Percentiles rank a stretch among this genome's conserved stretches.
phyloP scores from a whole-genome alignment of 2,329 filamentous ascomycete genomes.

The Diaporthe destruens region DNA sequence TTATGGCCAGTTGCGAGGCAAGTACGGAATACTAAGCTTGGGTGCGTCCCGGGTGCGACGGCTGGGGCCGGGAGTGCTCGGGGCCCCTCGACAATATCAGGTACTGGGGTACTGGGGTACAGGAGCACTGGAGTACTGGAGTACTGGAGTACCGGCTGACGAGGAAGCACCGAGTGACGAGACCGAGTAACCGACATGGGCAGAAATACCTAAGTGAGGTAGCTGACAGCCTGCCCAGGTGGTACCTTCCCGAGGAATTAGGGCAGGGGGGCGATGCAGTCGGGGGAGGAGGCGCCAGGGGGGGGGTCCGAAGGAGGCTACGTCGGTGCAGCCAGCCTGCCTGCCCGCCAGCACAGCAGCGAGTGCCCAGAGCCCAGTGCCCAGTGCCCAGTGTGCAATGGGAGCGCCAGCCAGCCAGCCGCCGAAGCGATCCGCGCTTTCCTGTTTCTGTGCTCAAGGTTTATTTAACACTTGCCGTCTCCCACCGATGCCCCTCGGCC shows the following conservation, averaged over 20 bases:
- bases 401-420: slow-evolving; percentile 15
- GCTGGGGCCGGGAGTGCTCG: not conserved
- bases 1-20: not conserved
- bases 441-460: slow-evolving; percentile 34
- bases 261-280: slow-evolving; percentile 29
- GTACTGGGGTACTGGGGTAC: too few species aligned
- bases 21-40: not conserved
- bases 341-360: slow-evolving; percentile 10
- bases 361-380: slow-evolving; percentile 25
- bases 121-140: not conserved
- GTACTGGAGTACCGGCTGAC: not conserved
- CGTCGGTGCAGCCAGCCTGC: slow-evolving; percentile 20
- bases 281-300: slow-evolving; percentile 26
- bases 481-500: slow-evolving; percentile 40
- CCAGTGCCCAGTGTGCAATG: not conserved
- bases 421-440: slow-evolving; percentile 34
- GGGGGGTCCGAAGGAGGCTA: slow-evolving; percentile 8
- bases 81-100: not conserved
- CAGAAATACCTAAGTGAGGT: not conserved
- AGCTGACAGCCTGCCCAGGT: slow-evolving; percentile 20
- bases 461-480: slow-evolving; percentile 43
- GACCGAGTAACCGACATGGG: not conserved
- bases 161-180: too few species aligned
- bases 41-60: not conserved
- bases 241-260: slow-evolving; percentile 21